Evolutionary conservation across 768 basidiomycete genomes (phyloP).

Genomic region (Ramaria rubella): DNA sequence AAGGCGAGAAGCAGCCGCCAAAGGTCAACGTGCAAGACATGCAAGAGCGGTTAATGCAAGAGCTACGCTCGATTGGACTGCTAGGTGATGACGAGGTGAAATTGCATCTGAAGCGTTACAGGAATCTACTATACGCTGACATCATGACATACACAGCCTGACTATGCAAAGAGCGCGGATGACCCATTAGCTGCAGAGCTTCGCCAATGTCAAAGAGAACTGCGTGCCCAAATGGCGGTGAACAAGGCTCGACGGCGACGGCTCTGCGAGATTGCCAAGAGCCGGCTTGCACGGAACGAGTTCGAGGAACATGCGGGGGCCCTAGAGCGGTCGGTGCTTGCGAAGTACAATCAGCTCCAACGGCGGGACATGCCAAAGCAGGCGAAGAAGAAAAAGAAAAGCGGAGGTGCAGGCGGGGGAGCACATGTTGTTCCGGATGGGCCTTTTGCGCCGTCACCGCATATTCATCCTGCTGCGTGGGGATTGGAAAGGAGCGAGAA

Average conservation of each 20-base stretch:
- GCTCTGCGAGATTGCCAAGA: conserved; percentile 68
- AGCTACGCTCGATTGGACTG: conserved; percentile 70
- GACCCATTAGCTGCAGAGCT: conserved; percentile 91
- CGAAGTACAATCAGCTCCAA: conserved; percentile 70
- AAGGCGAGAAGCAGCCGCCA: conserved; percentile 14
- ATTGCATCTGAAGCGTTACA: conserved; percentile 18
- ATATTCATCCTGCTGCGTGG: conserved; percentile 52
- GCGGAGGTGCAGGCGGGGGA: conserved; percentile 17
- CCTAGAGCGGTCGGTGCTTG: conserved; percentile 78
- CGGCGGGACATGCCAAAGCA: conserved; percentile 46
- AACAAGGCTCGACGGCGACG: conserved; percentile 81
- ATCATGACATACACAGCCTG: background rate
- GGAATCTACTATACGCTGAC: conserved; percentile 38
- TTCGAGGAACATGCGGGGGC: conserved; percentile 80
- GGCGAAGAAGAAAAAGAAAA: conserved; percentile 64
- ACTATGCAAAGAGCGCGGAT: conserved; percentile 35
- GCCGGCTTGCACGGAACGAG: conserved; percentile 87
- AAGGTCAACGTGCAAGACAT: conserved; percentile 74
- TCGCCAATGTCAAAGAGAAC: conserved; percentile 77
- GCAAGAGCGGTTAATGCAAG: conserved; percentile 68
- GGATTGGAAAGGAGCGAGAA: conserved; percentile 67
- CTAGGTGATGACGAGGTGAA: conserved; percentile 58
- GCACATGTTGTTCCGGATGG: conserved; percentile 26
- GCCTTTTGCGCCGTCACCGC: conserved; percentile 43
- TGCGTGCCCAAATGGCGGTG: conserved; percentile 65